These are phyloP conservation scores for Hypoxylon sp. DNA, from an alignment of 2,329 filamentous ascomycete genomes.

Conservation along the genomic window DNA sequence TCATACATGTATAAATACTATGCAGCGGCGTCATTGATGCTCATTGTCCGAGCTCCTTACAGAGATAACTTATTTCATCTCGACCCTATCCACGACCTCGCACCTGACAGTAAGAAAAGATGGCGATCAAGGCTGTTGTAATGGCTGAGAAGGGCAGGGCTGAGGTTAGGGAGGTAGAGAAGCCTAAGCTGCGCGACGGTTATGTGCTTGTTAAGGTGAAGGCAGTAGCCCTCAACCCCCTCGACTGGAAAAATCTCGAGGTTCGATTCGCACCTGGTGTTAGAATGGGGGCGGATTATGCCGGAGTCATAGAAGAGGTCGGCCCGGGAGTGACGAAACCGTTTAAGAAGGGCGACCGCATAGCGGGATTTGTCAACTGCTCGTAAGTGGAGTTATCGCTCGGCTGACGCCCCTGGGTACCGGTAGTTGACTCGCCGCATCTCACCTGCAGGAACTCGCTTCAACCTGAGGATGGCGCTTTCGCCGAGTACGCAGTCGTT, in stretches of 20 bases:
- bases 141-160: constrained; percentile 40
- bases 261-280: constrained; percentile 30
- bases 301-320: constrained; percentile 63
- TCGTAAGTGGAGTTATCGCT: constrained; percentile 42
- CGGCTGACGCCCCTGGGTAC: not conserved
- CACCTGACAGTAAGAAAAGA: constrained; percentile 1
- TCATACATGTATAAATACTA: not conserved
- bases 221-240: constrained; percentile 57
- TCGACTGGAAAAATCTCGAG: constrained; percentile 56
- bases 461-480: constrained; percentile 61
- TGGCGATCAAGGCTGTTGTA: constrained; percentile 46
- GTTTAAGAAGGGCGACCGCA: constrained; percentile 64
- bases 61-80: not conserved
- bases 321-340: constrained; percentile 59
- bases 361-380: constrained; percentile 55
- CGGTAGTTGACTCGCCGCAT: not conserved
- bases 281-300: constrained; percentile 62
- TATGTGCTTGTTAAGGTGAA: constrained; percentile 54
- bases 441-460: constrained; percentile 50
- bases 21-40: not conserved
- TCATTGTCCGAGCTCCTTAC: not conserved
- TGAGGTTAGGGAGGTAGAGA: constrained; percentile 47
- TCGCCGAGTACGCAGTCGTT: constrained; percentile 58
- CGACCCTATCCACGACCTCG: not conserved
- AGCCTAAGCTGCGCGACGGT: constrained; percentile 46